phyloP scores from a whole-genome alignment of 2,329 filamentous ascomycete species.

The Lizonia empirigonia region DNA sequence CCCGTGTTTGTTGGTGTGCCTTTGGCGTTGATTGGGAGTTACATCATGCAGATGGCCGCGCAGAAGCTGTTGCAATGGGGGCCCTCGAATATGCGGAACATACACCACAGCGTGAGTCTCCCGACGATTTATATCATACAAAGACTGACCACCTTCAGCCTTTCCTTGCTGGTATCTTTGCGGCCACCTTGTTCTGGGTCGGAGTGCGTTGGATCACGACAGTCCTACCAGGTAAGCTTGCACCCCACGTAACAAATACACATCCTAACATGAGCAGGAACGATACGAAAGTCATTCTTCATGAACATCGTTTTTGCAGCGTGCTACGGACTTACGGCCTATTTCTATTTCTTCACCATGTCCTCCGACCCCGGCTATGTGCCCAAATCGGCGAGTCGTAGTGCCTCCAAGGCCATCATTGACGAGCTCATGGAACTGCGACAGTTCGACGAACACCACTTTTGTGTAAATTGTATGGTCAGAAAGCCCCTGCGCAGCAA shows the following conservation, averaged over 20 bases:
- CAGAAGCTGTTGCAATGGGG: conserved; percentile 81
- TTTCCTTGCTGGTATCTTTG: conserved; percentile 92
- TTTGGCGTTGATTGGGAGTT: conserved; percentile 67
- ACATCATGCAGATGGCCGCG: conserved; percentile 75
- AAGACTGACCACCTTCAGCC: conserved; percentile 61
- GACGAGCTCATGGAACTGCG: conserved; percentile 82
- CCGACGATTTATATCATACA: background rate
- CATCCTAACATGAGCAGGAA: conserved; percentile 58
- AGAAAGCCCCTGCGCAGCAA: conserved; percentile 91
- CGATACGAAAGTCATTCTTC: conserved; percentile 69
- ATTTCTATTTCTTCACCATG: conserved; percentile 90
- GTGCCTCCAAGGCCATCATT: conserved; percentile 86
- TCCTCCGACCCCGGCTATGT: conserved; percentile 88
- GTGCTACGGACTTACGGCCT: conserved; percentile 70
- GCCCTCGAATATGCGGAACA: conserved; percentile 83
- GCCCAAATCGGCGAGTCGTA: conserved; percentile 85
- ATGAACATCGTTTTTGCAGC: conserved; percentile 76
- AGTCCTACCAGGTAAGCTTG: conserved; percentile 70
- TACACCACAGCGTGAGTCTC: conserved; percentile 79
- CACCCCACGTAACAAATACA: background rate
- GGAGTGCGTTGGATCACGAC: conserved; percentile 75
- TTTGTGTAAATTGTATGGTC: conserved; percentile 94
- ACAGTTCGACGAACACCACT: conserved; percentile 93
- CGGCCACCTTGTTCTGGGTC: conserved; percentile 81
- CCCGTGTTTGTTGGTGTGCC: conserved; percentile 79